Percentiles rank a stretch among this genome's conserved stretches.
Evolutionary conservation across 2,329 filamentous ascomycete species (phyloP).

Genomic region (Neospermospora avenae): DNA sequence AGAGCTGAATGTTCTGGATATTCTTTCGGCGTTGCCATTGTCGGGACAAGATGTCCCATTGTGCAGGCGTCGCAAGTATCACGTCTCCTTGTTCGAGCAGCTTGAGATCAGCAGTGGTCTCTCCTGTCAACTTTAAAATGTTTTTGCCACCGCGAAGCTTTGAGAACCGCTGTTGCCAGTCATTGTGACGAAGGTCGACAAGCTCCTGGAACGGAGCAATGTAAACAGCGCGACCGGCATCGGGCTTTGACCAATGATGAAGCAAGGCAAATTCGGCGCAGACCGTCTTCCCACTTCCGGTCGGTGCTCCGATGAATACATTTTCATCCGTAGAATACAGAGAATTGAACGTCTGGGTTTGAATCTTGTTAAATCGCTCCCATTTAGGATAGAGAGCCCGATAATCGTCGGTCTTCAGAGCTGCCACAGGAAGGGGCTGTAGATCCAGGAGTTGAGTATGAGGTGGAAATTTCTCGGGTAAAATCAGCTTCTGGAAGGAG

Average conservation of each 20-base stretch:
- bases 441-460: constrained; percentile 90
- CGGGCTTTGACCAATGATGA: constrained; percentile 74
- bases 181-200: constrained; percentile 73
- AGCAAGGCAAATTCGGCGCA: constrained; percentile 93
- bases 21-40: constrained; percentile 98
- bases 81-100: constrained; percentile 83
- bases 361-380: constrained; percentile 92
- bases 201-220: constrained; percentile 93
- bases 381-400: constrained; percentile 77
- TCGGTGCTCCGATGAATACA: constrained; percentile 87
- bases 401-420: constrained; percentile 83
- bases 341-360: constrained; percentile 95
- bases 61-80: constrained; percentile 84
- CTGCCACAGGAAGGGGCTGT: constrained; percentile 84
- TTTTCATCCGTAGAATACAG: constrained; percentile 90
- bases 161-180: constrained; percentile 79
- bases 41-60: constrained; percentile 94
- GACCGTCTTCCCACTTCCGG: constrained; percentile 93
- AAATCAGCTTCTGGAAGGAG: constrained; percentile 89
- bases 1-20: constrained; percentile 81
- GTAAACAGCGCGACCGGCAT: constrained; percentile 81
- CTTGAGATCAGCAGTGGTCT: constrained; percentile 87
- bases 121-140: constrained; percentile 89
- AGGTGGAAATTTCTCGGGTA: constrained; percentile 92
- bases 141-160: constrained; percentile 77